Percentiles rank a stretch among this genome's conserved stretches.
Evolutionary conservation across 345 rosid genomes (phyloP).

Genomic region (Heritiera fomes): DNA sequence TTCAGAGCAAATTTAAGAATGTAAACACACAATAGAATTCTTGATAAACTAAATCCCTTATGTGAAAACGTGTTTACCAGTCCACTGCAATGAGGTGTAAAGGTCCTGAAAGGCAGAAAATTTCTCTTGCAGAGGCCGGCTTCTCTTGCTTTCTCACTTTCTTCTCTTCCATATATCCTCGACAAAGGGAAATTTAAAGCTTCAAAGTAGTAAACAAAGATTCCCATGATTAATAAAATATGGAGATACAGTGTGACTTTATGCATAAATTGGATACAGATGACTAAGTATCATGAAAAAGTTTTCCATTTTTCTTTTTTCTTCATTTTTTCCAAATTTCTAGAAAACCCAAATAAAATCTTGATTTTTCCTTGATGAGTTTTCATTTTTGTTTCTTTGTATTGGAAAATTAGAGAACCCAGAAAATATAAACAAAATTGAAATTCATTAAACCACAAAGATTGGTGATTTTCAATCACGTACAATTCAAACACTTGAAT

Average conservation of each 20-base stretch:
- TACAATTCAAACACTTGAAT: not conserved
- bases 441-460: not conserved
- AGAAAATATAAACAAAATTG: not conserved
- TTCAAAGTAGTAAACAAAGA: not conserved
- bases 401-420: not conserved
- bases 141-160: slow-evolving; percentile 3
- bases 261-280: not conserved
- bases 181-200: not conserved
- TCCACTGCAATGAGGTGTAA: slow-evolving; percentile 50
- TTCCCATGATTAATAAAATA: not conserved
- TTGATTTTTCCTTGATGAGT: not conserved
- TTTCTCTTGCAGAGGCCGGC: slow-evolving; percentile 39
- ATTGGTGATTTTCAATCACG: not conserved
- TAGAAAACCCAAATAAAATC: not conserved
- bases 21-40: not conserved
- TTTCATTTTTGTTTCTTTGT: too few species aligned
- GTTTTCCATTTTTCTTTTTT: not conserved
- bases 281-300: not conserved
- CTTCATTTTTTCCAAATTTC: not conserved
- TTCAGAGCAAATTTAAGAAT: not conserved
- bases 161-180: slow-evolving; percentile 20
- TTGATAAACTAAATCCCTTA: not conserved
- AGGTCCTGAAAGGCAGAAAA: slow-evolving; percentile 56
- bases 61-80: slow-evolving; percentile 43
- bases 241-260: not conserved